Base-by-base conservation (phyloP, 2,329 filamentous ascomycete genomes). In the Macrophomina phaseolina region DNA sequence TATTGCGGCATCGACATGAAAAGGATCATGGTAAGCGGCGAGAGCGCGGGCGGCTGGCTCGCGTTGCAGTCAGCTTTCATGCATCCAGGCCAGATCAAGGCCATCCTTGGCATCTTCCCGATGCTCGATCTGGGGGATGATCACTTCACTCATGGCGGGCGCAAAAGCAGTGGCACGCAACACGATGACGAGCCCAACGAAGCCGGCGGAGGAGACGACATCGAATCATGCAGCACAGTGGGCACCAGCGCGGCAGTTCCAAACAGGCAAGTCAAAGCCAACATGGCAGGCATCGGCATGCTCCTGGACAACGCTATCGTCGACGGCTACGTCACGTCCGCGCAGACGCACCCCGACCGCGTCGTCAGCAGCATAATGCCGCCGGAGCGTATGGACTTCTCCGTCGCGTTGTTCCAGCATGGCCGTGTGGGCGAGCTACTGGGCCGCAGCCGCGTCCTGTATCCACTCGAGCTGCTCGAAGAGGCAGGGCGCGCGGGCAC, bases 1-100 rank as follows among this genome's bases (percentile, higher is more conserved):
- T 30, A 64, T 18, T 56, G 71, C 12, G 64, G 70, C 0, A 67
- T 73, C 0, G 76, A 81, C 61, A 70, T 75, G 2, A 67, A 67
- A 5, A 69, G 68, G 1, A 30, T 79, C 1, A 67, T 80, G 0
- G 75, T 76, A 0, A 70, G 71, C 0, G 79, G 79, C 6, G 79
- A 81, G 18, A 76, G 73, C 2, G 79, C 79, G 16, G 79, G 80
- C 36, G 79, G 79, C 42, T 79, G 75, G 66, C 73, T 79, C 65
- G 77, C 78, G 5, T 65, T 79, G 1, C 75, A 78, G 70, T 74
- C 74, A 6, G 46, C 56, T 1, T 52, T 42, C 16, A 30, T 36
- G 51, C 63, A 46, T 14, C 49, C 32, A n/a, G 42, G 4, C 16
- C 52, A n/a, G 5, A 32, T 52, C 36, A 32, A 38, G 5, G 38